Conservation (phyloP, 2,329 filamentous ascomycete genomes). For the Dothistroma septosporum region DNA sequence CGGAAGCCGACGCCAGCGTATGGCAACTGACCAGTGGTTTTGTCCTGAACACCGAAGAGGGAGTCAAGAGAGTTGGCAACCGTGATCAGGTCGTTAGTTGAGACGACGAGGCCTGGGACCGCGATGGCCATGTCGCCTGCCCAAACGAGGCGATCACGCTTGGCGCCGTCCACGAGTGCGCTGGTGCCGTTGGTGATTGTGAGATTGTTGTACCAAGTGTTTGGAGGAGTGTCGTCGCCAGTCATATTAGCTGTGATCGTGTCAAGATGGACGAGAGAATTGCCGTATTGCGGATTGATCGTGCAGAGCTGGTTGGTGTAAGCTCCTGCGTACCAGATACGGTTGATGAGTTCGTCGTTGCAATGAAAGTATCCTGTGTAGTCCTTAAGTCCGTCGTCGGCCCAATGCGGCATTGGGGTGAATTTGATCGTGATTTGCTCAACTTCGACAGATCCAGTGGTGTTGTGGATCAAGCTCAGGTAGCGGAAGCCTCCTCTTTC, state of each 20-base stretch:
- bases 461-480: constrained; percentile 43
- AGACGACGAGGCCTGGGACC: constrained; percentile 47
- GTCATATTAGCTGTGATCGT: constrained; percentile 32
- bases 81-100: constrained; percentile 42
- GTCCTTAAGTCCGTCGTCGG: constrained; percentile 39
- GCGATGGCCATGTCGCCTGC: constrained; percentile 58
- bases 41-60: constrained; percentile 28
- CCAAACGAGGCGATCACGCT: constrained; percentile 58
- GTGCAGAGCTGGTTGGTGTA: constrained; percentile 34
- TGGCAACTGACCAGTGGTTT: constrained; percentile 29
- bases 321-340: constrained; percentile 43
- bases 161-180: constrained; percentile 51
- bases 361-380: constrained; percentile 42
- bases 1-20: constrained; percentile 31
- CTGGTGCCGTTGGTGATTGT: constrained; percentile 40
- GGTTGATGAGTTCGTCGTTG: constrained; percentile 43
- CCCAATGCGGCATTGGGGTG: constrained; percentile 44
- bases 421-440: constrained; percentile 42
- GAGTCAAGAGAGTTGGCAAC: constrained; percentile 33
- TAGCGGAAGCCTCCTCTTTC: constrained; percentile 54
- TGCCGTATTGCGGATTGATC: constrained; percentile 35
- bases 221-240: constrained; percentile 27
- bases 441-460: constrained; percentile 38
- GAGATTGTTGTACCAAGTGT: constrained; percentile 41
- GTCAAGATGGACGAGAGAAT: constrained; percentile 36